These are phyloP conservation scores for Pelargonium fulgidum DNA, from an alignment of 441 rosid species.

Conservation along the genomic window DNA sequence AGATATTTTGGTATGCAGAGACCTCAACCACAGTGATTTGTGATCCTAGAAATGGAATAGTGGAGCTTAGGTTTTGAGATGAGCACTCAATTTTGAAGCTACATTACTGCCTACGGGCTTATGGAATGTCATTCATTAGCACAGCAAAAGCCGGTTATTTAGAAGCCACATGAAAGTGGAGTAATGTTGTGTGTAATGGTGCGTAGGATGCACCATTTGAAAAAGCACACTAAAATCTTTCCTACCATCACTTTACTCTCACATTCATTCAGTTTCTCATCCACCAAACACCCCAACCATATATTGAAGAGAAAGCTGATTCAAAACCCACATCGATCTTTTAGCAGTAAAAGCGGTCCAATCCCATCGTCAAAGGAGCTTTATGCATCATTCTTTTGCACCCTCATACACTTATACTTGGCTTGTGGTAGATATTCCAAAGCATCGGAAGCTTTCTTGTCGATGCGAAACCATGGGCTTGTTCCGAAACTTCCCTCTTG, in stretches of 20 bases:
- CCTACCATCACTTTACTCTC: neutral
- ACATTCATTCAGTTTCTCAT: neutral
- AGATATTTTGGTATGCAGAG: no score
- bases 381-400: conserved; percentile 22
- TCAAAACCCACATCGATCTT: neutral
- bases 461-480: conserved; percentile 13
- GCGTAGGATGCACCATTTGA: neutral
- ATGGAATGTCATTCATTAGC: no score
- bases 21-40: no score
- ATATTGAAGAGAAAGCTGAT: neutral
- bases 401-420: conserved; percentile 15
- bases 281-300: neutral
- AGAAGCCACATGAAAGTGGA: no score
- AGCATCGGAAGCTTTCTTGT: conserved; percentile 10
- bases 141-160: no score
- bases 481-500: conserved; percentile 15
- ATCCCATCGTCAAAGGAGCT: conserved; percentile 18
- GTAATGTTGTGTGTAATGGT: neutral
- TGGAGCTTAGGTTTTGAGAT: no score
- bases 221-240: neutral
- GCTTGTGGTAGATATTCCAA: conserved; percentile 11
- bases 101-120: no score
- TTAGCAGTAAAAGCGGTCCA: neutral
- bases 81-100: no score
- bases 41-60: no score